Evolutionary conservation across 2,329 filamentous ascomycete genomes (phyloP), one percentile per base, ranked within the genome.

Genomic region (Pyrenochaeta sp.): DNA sequence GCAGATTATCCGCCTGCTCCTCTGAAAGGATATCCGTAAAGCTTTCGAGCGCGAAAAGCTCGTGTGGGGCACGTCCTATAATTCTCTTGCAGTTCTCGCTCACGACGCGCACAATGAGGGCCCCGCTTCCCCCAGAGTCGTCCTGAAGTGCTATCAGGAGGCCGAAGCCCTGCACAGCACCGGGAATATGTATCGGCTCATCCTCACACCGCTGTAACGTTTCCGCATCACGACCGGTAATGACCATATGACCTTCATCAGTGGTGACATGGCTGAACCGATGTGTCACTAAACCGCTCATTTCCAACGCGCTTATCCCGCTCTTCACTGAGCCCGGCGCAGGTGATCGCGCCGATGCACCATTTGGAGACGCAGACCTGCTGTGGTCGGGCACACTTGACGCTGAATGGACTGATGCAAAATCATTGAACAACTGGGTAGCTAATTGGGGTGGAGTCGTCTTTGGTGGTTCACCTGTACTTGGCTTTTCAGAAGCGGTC

Each of bases 101-200:
- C 7, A 85, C 88, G 20, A 90, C 81, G 11, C 88, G 83, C 9
- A 92, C 87, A 1, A 82, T 67, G 8, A 94, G 80, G 26, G 81
- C 82, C 3, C 86, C 65, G 17, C 34, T 63, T 7, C 61, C 87
- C 24, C 88, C 85, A 0, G 73, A 65, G 40, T 89, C 84, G 65
- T 92, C 88, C 40, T 85, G 81, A 14, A 96, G 69, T 0, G 86
- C 90, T 21, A 96, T 61, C 17, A 96, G 74, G 3, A 89, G 77
- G 1, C 91, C 91, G 57, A 96, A 96, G 1, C 82, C 79, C 66
- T 96, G 91, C 1, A 92, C 74, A 1, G 89, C 88, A 22, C 90
- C 90, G 1, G 91, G 91, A 1, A 90, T 87, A 54, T 93, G 90
- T 18, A 96, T 96, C 0, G 91, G 90, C 61, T 96, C 91, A 61